A percentile compares a stretch with the other conserved stretches of the same genome.
These are phyloP conservation scores for Fermentozyma sake DNA, from an alignment of 1,139 yeast species.

Conservation along the genomic window DNA sequence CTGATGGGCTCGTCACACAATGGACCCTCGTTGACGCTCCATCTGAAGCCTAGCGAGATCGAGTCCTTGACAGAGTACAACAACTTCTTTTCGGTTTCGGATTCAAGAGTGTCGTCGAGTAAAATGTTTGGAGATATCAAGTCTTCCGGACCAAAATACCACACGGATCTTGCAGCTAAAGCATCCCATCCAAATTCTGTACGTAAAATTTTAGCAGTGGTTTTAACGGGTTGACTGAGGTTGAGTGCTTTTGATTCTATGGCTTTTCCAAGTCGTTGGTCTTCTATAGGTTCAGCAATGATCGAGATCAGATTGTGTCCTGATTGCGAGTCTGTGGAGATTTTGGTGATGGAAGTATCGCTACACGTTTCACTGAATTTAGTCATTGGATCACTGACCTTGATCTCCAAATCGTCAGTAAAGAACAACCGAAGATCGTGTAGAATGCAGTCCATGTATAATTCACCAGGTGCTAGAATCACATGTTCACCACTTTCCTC, in stretches of 20 bases:
- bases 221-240: conserved; percentile 30
- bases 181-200: conserved; percentile 75
- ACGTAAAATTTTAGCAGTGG: conserved; percentile 52
- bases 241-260: conserved; percentile 50
- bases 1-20: conserved; percentile 80
- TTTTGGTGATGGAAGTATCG: conserved; percentile 63
- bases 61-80: conserved; percentile 47
- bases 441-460: conserved; percentile 78
- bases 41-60: conserved; percentile 71
- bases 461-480: conserved; percentile 79
- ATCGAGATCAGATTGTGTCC: conserved; percentile 60
- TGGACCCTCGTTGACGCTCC: conserved; percentile 88
- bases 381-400: conserved; percentile 81
- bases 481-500: conserved; percentile 91
- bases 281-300: conserved; percentile 72
- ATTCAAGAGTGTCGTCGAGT: conserved; percentile 72
- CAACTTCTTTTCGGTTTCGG: conserved; percentile 58
- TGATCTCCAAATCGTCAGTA: conserved; percentile 62
- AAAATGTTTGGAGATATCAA: conserved; percentile 54
- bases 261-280: conserved; percentile 46
- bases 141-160: conserved; percentile 73
- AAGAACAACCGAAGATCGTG: conserved; percentile 67
- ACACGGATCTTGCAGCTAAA: conserved; percentile 73
- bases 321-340: conserved; percentile 55
- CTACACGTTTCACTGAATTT: conserved; percentile 75